phyloP scores from a whole-genome alignment of 768 basidiomycete genomes.

The Lactarius evosmus region DNA sequence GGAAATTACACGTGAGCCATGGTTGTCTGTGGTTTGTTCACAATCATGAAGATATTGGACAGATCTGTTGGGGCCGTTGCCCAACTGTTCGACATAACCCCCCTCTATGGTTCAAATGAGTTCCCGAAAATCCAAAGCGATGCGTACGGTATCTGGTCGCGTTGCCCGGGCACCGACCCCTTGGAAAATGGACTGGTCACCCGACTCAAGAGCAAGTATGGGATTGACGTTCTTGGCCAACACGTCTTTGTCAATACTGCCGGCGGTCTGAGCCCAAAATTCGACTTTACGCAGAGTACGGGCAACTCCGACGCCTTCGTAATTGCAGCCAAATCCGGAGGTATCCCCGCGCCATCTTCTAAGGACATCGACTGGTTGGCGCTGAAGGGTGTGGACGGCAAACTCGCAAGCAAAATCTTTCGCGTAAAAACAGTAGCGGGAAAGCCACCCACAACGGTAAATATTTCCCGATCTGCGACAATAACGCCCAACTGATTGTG shows the following conservation, averaged over 20 bases:
- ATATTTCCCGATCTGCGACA: neutral
- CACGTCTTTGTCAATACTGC: slow-evolving; percentile 16
- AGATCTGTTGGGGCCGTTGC: slow-evolving; percentile 24
- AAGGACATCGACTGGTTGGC: slow-evolving; percentile 22
- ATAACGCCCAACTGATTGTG: neutral
- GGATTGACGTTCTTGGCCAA: slow-evolving; percentile 9
- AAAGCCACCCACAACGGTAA: slow-evolving; percentile 20
- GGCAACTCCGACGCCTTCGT: slow-evolving; percentile 18
- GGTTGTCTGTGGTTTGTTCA: neutral
- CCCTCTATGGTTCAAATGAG: neutral
- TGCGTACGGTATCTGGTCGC: slow-evolving; percentile 6
- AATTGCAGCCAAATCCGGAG: slow-evolving; percentile 7
- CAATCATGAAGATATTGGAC: neutral
- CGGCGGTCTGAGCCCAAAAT: slow-evolving; percentile 6
- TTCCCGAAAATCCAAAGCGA: slow-evolving; percentile 8
- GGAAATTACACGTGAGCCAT: slow-evolving; percentile 18
- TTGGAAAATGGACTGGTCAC: neutral
- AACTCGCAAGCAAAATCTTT: slow-evolving; percentile 15
- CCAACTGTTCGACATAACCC: slow-evolving; percentile 20
- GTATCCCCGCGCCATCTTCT: slow-evolving; percentile 11
- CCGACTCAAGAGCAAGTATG: neutral
- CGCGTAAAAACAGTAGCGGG: slow-evolving; percentile 19
- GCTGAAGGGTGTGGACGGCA: neutral
- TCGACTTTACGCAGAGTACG: slow-evolving; percentile 16
- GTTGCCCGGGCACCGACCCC: neutral